Conservation (phyloP, 345 rosid species). For the Firmiana major region DNA sequence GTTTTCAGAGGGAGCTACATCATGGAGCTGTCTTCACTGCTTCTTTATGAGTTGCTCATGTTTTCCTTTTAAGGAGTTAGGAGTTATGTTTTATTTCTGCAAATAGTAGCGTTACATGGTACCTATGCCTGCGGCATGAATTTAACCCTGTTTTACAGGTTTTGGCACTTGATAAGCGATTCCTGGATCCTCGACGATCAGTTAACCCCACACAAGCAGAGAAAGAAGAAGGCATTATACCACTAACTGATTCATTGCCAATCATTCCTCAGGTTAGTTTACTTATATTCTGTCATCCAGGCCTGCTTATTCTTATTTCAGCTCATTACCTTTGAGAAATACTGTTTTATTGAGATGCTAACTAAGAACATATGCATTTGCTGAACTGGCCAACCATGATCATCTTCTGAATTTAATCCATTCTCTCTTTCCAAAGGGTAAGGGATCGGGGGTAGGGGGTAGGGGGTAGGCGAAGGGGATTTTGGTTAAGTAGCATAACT, state of each 20-base stretch:
- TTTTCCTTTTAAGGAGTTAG: neutral
- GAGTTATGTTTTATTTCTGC: neutral
- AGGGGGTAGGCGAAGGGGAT: neutral
- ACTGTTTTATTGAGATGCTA: neutral
- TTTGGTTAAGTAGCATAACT: neutral
- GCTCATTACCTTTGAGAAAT: neutral
- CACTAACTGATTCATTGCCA: conserved; percentile 91
- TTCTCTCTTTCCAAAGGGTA: neutral
- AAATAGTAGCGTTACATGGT: neutral
- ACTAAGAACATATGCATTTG: neutral
- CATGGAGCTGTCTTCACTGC: neutral
- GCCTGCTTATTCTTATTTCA: neutral
- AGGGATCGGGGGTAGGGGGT: neutral
- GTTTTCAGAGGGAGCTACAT: neutral
- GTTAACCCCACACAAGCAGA: conserved; percentile 93
- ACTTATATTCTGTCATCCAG: neutral
- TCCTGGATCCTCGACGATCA: conserved; percentile 86
- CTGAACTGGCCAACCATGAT: neutral
- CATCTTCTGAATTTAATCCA: neutral
- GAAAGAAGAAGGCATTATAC: conserved; percentile 91
- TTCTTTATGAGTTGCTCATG: neutral
- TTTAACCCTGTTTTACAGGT: conserved; percentile 35
- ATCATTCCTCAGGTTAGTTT: conserved; percentile 81
- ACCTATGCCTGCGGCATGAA: neutral
- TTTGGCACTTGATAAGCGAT: conserved; percentile 88